phyloP scores from a whole-genome alignment of 257 asterid genomes.

The Plantago major region DNA sequence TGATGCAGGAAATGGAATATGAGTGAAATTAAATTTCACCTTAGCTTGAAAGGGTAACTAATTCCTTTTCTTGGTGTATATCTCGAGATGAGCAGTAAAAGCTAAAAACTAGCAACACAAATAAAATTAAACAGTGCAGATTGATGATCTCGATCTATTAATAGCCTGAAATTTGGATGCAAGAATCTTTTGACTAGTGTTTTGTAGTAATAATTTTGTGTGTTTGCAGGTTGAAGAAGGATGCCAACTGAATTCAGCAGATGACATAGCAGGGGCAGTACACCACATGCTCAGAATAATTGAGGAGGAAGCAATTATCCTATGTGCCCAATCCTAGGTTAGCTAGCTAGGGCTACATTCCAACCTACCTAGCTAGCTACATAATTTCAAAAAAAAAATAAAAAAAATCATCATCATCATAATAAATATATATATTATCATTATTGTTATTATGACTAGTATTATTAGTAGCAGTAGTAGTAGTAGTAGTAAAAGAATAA shows the following conservation, averaged over 20 bases:
- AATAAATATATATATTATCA: slow-evolving; percentile 1
- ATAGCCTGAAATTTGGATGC: too few species aligned
- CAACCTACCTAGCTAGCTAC: background rate
- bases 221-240: slow-evolving; percentile 91
- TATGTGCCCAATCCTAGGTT: slow-evolving; percentile 53
- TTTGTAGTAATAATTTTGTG: background rate
- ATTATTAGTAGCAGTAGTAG: background rate
- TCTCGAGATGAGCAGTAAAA: background rate
- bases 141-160: background rate
- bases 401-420: background rate
- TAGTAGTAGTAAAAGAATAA: background rate
- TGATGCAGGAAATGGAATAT: slow-evolving; percentile 23
- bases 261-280: slow-evolving; percentile 82
- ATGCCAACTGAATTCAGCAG: slow-evolving; percentile 84
- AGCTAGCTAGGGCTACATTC: slow-evolving; percentile 30
- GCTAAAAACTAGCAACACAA: background rate
- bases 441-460: slow-evolving; percentile 2
- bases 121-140: background rate
- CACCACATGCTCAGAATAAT: slow-evolving; percentile 92
- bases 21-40: background rate
- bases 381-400: too few species aligned
- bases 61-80: background rate
- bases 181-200: background rate
- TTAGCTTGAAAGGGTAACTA: background rate
- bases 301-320: slow-evolving; percentile 68